Evolutionary conservation across 78 protist species (phyloP), one percentile per base, ranked within the genome.

Genomic region (Bodo saltans): DNA sequence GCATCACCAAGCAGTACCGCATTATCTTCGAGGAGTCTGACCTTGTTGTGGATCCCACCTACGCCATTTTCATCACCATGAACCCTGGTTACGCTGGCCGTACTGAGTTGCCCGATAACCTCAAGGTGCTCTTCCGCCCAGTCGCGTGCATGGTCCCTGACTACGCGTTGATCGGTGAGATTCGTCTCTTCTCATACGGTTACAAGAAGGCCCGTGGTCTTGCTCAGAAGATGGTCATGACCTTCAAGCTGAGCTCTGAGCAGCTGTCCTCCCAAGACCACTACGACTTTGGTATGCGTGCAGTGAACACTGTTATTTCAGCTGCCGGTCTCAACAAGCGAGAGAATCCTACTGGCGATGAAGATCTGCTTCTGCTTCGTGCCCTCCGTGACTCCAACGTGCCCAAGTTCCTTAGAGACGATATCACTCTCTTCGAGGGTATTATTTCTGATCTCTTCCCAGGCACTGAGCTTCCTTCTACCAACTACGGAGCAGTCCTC

Each of bases 91-190:
- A 94, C 86, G 94, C 93, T 0, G 96, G 96, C 42, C 84, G 96
- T 30, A 79, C 94, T 0, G 97, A 94, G 83, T 88, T 94, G 29
- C 97, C 97, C 1, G 98, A 95, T 85, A 93, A 93, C 86, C 87
- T 95, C 30, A 92, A 93, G 90, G 94, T 83, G 34, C 74, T 84
- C 52, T 96, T 96, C 93, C 80, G 98, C 11, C 92, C 95, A 29
- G 93, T 92, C 33, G 95, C 95, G 11, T 87, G 89, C 92, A 93
- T 92, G 94, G 93, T 92, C 21, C 98, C 98, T 17, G 95, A 93
- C 86, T 93, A 93, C 72, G 96, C 93, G 12, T 83, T 93, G 41
- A 96, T 96, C 30, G 95, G 92, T 1, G 96, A 96, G 87, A 94
- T 96, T 67, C 69, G 86, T 52, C 92, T 94, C 70, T 88, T 85